Evolutionary conservation across 2,329 filamentous ascomycete species (phyloP), one percentile per base, ranked within the genome.

Genomic region (Saccharata proteae): DNA sequence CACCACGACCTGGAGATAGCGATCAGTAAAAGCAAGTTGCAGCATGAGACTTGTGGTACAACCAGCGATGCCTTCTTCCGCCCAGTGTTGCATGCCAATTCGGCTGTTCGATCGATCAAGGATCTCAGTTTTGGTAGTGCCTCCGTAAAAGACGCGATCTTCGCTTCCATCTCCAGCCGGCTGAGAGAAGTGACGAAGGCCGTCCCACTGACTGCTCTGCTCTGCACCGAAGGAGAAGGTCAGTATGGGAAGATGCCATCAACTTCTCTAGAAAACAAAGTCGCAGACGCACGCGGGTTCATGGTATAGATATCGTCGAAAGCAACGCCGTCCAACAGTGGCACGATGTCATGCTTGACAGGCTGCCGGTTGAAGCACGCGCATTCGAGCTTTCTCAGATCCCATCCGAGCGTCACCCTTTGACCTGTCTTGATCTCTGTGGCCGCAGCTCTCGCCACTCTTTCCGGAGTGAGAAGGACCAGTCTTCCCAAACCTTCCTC

Each of bases 401-500:
- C 63, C 69, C 69, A 74, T 16, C 61, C 61, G 22, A 74, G 54
- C 7, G 63, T 63, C 15, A 71, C 59, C 18, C 67, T 57, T 13
- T 54, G 54, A 9, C 70, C 70, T 0, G 61, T 64, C 22, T 54
- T 57, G 41, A 74, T 71, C 40, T 69, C 62, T 4, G 55, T 52
- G 4, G 55, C 51, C 3, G 69, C 68, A 1, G 65, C 58, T 14
- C 55, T 52, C 5, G 62, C 58, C 3, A 73, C 65, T 2, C 65
- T 51, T 2, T 68, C 57, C 2, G 67, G 62, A 0, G 69, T 73
- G 16, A 74, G 57, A 3, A 67, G 57, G 1, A 54, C 58, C 5
- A 64, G 53, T 36, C 67, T 61, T 14, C 68, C 68, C 1, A 70
- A 48, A 4, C 68, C 69, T 48, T 73, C 69, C 30, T 68, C 62